Base-by-base conservation (phyloP, 2,329 filamentous ascomycete species). In the Allantophomopsis cytisporea region DNA sequence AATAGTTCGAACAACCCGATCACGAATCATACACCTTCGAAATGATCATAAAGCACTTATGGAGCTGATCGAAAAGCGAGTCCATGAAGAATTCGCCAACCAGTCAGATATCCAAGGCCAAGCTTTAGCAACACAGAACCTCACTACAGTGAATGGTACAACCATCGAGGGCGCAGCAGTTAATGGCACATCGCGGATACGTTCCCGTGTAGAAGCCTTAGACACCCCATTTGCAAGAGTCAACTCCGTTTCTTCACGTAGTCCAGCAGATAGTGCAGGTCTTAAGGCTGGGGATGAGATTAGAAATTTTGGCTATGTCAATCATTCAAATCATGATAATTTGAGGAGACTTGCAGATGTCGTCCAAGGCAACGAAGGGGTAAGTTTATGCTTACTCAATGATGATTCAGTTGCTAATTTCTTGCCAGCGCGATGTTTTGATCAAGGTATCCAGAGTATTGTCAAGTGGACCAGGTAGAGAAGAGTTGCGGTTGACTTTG, bases 11-110 rank as follows among this genome's bases (percentile, higher is more conserved):
- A 94, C 86, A n/a, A 94, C 88, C 31, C 73, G 91, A 59, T 75
- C 88, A 20, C 79, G 84, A 44, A 94, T 98, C 49, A 91, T 96
- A 49, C 71, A 80, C 49, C 69, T 96, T 31, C 80, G 83, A 47
- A 96, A 95, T 55, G 91, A 98, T 60, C 89, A 94, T 64, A 95
- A 93, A 57, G 76, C 79, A 31, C 63, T 95, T 34, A 95, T 96
- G 87, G 63, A 63, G 42, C 67, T 71, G 42, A 80, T 96, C 49
- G 91, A 96, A 59, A 80, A 80, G 53, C 78, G 79, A 36, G 71
- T 98, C n/a, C 86, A 96, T 55, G 79, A 83, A 48, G 83, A 91
- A 55, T 94, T 96, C 57, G 87, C 86, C n/a, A 69, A 72, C 45
- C 67, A 75, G 44, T 62, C 65, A 18, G 62, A 69, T 39, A 59